These are phyloP conservation scores for Coemansia furcata DNA, from an alignment of 192 early-diverging fungal genomes.

Conservation along the genomic window DNA sequence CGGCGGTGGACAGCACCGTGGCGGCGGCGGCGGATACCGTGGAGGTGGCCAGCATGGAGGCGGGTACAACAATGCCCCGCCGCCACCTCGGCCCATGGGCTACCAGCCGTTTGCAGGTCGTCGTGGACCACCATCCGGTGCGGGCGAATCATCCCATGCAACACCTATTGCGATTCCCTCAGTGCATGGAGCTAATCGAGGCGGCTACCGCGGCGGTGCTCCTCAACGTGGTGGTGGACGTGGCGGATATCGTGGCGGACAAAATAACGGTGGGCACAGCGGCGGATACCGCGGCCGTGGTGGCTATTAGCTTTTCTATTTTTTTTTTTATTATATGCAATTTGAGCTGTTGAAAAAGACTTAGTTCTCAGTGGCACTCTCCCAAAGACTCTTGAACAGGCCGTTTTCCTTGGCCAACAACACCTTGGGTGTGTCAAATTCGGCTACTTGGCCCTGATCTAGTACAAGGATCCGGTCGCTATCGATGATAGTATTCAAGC, in stretches of 20 bases:
- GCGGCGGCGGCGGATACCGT: background rate
- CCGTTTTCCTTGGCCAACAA: background rate
- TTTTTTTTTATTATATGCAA: constrained; percentile 14
- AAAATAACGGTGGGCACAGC: constrained; percentile 9
- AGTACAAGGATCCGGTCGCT: constrained; percentile 75
- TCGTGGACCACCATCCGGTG: background rate
- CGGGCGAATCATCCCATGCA: background rate
- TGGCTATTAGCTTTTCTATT: constrained; percentile 14
- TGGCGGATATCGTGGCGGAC: constrained; percentile 9
- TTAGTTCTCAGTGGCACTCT: background rate
- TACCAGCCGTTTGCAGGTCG: constrained; percentile 41
- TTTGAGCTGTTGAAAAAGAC: background rate
- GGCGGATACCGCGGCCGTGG: constrained; percentile 23
- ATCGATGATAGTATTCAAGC: constrained; percentile 78
- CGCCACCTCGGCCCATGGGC: constrained; percentile 21
- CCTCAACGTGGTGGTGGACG: constrained; percentile 6
- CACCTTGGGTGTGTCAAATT: constrained; percentile 62
- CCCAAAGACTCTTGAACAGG: background rate
- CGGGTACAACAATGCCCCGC: constrained; percentile 9
- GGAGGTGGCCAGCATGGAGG: background rate
- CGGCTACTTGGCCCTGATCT: constrained; percentile 65
- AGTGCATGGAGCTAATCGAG: background rate
- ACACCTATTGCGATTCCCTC: background rate
- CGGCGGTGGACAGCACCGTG: background rate
- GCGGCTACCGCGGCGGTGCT: constrained; percentile 12